Evolutionary conservation across 192 early-diverging fungal species (phyloP).

Genomic region (Oehlia diaphana): DNA sequence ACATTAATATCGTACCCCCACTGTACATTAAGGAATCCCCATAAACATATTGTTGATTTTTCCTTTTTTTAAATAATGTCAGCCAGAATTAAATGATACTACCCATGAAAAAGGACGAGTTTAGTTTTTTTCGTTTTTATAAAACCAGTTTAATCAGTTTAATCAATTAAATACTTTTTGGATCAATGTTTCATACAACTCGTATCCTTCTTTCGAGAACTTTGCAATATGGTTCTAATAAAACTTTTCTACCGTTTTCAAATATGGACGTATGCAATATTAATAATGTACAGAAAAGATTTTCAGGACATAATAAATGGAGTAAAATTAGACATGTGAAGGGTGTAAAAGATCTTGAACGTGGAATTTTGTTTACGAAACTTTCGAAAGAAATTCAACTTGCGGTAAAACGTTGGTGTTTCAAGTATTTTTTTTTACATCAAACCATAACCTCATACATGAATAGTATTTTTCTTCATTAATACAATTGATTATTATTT

Average conservation of each 20-base stretch:
- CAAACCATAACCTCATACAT: neutral
- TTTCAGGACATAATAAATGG: conserved; percentile 64
- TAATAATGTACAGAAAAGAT: conserved; percentile 9
- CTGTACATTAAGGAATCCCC: too few relatives aligned
- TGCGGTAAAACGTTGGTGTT: conserved; percentile 53
- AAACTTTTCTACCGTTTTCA: neutral
- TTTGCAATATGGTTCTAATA: neutral
- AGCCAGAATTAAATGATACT: too few relatives aligned
- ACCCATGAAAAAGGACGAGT: too few relatives aligned
- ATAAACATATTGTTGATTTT: too few relatives aligned
- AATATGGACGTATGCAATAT: neutral
- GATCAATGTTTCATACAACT: neutral
- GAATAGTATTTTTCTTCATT: neutral
- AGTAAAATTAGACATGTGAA: conserved; percentile 62
- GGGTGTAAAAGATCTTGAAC: conserved; percentile 57
- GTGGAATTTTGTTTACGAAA: conserved; percentile 52
- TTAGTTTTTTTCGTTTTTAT: too few relatives aligned
- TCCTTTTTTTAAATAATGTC: too few relatives aligned
- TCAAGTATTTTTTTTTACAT: neutral
- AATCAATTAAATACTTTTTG: too few relatives aligned
- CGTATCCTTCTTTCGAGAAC: neutral
- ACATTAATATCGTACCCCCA: too few relatives aligned
- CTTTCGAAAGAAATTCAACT: conserved; percentile 64
- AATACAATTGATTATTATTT: neutral
- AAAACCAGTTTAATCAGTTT: too few relatives aligned